Conservation (phyloP, 495 filamentous ascomycete genomes). For the Xylaria bambusicola region DNA sequence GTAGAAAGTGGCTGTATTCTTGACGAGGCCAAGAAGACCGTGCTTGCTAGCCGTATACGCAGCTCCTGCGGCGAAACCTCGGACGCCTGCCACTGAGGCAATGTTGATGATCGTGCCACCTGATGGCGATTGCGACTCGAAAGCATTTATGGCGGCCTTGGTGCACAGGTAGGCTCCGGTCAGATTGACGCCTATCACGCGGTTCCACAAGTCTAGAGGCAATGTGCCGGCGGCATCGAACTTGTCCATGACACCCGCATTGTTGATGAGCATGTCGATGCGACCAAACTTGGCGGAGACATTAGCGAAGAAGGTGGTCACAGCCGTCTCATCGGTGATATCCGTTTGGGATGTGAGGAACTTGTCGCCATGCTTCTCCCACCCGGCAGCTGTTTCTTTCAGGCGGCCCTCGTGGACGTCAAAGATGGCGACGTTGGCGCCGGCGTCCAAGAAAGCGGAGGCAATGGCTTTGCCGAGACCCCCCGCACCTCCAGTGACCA, state of each 20-base stretch:
- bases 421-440: constrained; percentile 29
- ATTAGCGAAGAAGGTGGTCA: constrained; percentile 32
- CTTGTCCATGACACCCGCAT: constrained; percentile 54
- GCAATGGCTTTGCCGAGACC: constrained; percentile 23
- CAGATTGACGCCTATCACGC: constrained; percentile 59
- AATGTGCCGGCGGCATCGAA: constrained; percentile 56
- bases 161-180: constrained; percentile 57
- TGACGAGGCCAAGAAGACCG: constrained; percentile 59
- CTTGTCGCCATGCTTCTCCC: constrained; percentile 17
- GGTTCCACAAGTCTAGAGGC: constrained; percentile 54
- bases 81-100: constrained; percentile 34
- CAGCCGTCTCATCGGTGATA: constrained; percentile 36
- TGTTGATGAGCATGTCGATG: constrained; percentile 52
- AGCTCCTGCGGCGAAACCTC: constrained; percentile 42
- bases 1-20: constrained; percentile 62
- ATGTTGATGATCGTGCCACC: constrained; percentile 51
- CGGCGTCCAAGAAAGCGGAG: constrained; percentile 10
- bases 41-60: constrained; percentile 59
- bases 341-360: constrained; percentile 34
- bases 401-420: constrained; percentile 31
- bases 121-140: constrained; percentile 4
- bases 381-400: constrained; percentile 13
- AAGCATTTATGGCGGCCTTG: constrained; percentile 50
- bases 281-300: constrained; percentile 38
- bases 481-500: constrained; percentile 24